Base-by-base conservation (phyloP, 768 basidiomycete genomes). In the Hygrocybe punicea region DNA sequence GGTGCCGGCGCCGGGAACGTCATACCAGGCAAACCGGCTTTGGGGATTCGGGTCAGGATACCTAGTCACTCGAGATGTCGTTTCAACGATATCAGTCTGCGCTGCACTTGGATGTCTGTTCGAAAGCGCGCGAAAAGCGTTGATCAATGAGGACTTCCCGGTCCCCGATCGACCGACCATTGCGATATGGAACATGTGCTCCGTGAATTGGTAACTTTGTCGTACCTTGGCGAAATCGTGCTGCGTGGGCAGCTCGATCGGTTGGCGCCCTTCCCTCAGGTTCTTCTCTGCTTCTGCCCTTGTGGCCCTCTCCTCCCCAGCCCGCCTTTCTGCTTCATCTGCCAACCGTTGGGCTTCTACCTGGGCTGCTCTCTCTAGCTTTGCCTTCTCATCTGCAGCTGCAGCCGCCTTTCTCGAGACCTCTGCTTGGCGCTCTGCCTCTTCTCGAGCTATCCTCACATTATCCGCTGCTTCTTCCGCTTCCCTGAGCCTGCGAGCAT, bases 141-240 rank as follows among this genome's bases (percentile, higher is more conserved):
- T 73, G 17, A 75, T 65, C 6, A 75, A 62, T 7, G 73, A 73
- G 1, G 73, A 75, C 55, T 75, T 75, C 40, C 73, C 72, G 19
- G 70, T 67, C 6, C 71, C 73, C 2, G 71, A 65, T 34, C 66
- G 34, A 2, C 73, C 73, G 4, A 69, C 71, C 48, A 75, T 47
- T 1, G 69, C 73, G 49, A 74, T 66, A 37, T 75, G 72, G 39
- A 71, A 71, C 6, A 57, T 35, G 5, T 62, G 65, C 17, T 73
- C 69, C 9, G 25, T 37, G 53, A 61, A 60, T 42, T 61, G 57
- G 23, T 57, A 45, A 47, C 51, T 45, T 45, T 51, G 51, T 57
- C 53, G 35, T 37, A 57, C 57, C 44, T 23, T 25, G 29, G 58
- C 47, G 29, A 61, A 19, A 23, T 72, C 70, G 7, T 53, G 52